phyloP scores from a whole-genome alignment of 352 stramenopile genomes.

The Aphanomyces astaci region DNA sequence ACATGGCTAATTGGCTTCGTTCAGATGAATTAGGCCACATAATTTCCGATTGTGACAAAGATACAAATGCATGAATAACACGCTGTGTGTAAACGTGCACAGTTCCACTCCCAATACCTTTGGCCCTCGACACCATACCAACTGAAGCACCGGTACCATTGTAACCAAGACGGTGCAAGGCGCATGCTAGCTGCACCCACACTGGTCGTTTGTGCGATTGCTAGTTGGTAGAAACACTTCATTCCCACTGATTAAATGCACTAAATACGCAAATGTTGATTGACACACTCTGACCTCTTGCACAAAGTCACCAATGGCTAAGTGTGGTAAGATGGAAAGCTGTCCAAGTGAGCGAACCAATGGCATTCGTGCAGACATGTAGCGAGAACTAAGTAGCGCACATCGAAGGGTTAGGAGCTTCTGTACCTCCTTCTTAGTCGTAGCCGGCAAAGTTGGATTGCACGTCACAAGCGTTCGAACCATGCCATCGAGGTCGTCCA shows the following conservation, averaged over 20 bases:
- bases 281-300: neutral
- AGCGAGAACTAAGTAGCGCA: neutral
- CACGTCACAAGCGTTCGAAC: neutral
- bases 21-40: neutral
- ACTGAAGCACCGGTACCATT: neutral
- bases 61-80: neutral
- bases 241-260: neutral
- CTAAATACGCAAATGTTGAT: neutral
- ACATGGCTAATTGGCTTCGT: neutral
- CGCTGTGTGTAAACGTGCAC: neutral
- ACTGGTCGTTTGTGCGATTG: neutral
- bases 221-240: neutral
- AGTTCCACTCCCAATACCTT: neutral
- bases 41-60: neutral
- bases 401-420: neutral
- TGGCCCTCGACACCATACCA: neutral
- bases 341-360: neutral
- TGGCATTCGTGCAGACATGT: neutral
- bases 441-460: neutral
- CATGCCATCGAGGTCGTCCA: neutral
- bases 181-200: constrained; percentile 1
- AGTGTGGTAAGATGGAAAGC: neutral
- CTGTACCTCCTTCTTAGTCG: neutral
- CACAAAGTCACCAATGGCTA: neutral
- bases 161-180: constrained; percentile 1